Evolutionary conservation across 495 filamentous ascomycete species (phyloP).

Genomic region (Pyrenopolyporus hunteri): DNA sequence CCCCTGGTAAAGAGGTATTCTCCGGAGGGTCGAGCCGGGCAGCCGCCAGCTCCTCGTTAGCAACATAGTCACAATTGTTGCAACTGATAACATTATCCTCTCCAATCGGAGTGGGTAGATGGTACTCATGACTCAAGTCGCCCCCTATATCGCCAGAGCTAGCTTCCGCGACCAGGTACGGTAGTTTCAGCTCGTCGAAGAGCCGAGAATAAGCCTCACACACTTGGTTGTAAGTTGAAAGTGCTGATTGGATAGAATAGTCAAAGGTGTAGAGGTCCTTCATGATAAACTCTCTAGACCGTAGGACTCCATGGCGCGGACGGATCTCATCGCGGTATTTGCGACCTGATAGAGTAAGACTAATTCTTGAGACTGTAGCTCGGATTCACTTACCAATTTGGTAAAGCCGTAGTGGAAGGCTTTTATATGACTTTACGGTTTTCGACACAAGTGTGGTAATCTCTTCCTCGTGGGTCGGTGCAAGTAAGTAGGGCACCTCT

Average conservation of each 20-base stretch:
- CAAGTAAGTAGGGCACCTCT: slow-evolving; percentile 74
- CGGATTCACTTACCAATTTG: slow-evolving; percentile 72
- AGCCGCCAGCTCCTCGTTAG: slow-evolving; percentile 82
- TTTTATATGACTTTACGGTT: slow-evolving; percentile 81
- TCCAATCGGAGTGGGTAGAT: slow-evolving; percentile 78
- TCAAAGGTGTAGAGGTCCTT: slow-evolving; percentile 99
- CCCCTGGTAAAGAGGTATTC: slow-evolving; percentile 27
- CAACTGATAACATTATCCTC: slow-evolving; percentile 88
- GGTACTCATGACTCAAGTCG: slow-evolving; percentile 91
- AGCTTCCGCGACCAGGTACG: slow-evolving; percentile 82
- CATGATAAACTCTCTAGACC: slow-evolving; percentile 95
- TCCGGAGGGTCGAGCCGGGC: slow-evolving; percentile 21
- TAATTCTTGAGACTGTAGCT: neutral
- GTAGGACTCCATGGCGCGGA: slow-evolving; percentile 84
- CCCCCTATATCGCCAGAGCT: slow-evolving; percentile 97
- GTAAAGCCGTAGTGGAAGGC: slow-evolving; percentile 85
- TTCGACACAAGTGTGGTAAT: slow-evolving; percentile 80
- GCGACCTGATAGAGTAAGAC: slow-evolving; percentile 60
- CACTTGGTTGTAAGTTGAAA: slow-evolving; percentile 78
- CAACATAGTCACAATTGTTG: slow-evolving; percentile 71
- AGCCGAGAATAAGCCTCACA: slow-evolving; percentile 71
- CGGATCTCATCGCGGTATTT: slow-evolving; percentile 94
- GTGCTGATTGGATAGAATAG: slow-evolving; percentile 63
- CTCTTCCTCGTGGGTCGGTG: slow-evolving; percentile 97
- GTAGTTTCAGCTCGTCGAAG: slow-evolving; percentile 83